A percentile compares a stretch with the other conserved stretches of the same genome.
These are phyloP conservation scores for Zarea fungicola DNA, from an alignment of 2,329 filamentous ascomycete genomes.

Conservation along the genomic window DNA sequence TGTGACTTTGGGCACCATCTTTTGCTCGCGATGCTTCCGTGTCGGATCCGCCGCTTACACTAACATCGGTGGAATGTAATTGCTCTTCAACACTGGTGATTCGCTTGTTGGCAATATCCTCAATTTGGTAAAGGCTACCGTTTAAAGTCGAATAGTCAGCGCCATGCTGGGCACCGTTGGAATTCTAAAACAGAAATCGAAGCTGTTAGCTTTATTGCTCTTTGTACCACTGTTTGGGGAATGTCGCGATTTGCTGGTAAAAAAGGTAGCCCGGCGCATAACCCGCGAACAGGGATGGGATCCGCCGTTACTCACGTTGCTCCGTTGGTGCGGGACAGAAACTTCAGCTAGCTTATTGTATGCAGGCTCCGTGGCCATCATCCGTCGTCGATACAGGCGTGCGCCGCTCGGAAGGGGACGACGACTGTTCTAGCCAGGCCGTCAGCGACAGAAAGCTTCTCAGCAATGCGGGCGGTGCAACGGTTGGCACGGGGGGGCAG, in stretches of 20 bases:
- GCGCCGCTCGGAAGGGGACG: constrained; percentile 25
- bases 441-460: constrained; percentile 13
- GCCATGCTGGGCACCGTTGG: constrained; percentile 43
- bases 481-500: not conserved
- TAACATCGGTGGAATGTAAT: constrained; percentile 59
- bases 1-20: constrained; percentile 54
- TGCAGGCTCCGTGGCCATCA: constrained; percentile 60
- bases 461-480: not conserved
- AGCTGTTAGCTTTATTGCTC: not conserved
- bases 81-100: constrained; percentile 54
- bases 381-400: constrained; percentile 43
- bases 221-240: constrained; percentile 6
- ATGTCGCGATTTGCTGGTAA: constrained; percentile 10
- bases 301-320: constrained; percentile 36
- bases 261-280: constrained; percentile 7
- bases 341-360: constrained; percentile 49
- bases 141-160: constrained; percentile 42
- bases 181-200: constrained; percentile 13
- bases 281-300: not conserved
- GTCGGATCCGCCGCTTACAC: constrained; percentile 70
- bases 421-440: constrained; percentile 24
- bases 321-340: constrained; percentile 42
- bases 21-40: constrained; percentile 63
- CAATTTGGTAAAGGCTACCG: constrained; percentile 37
- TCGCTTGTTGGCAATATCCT: constrained; percentile 54